Conservation (phyloP, 257 asterid genomes). For the Ehretia macrophylla region DNA sequence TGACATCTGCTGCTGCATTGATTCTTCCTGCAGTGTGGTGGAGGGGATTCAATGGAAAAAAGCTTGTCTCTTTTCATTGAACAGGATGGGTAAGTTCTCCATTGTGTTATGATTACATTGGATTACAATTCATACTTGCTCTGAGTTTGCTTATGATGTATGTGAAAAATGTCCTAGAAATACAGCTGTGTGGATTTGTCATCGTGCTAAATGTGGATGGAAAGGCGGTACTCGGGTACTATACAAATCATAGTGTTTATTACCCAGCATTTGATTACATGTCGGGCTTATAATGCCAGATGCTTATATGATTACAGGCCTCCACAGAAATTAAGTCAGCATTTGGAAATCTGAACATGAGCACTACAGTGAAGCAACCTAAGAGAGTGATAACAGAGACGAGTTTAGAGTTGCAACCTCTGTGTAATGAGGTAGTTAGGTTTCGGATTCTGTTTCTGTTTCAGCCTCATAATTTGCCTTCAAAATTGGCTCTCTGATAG, state of each 20-base stretch:
- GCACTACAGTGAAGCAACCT: constrained; percentile 37
- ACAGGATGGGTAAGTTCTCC: constrained; percentile 54
- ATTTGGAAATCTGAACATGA: constrained; percentile 32
- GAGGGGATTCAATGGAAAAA: constrained; percentile 65
- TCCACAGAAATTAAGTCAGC: constrained; percentile 52
- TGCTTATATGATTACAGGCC: constrained; percentile 45
- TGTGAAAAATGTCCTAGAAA: constrained; percentile 38
- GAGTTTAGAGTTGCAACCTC: constrained; percentile 61
- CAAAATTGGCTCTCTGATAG: no score
- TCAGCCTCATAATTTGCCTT: no score
- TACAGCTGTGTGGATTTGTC: constrained; percentile 77
- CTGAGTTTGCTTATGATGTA: constrained; percentile 18
- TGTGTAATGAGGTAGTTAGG: constrained; percentile 51
- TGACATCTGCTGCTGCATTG: constrained; percentile 15
- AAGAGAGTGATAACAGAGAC: constrained; percentile 43
- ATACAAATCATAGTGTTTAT: neutral
- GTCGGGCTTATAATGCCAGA: constrained; percentile 7
- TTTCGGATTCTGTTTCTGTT: neutral
- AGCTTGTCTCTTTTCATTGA: constrained; percentile 65
- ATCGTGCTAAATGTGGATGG: constrained; percentile 93
- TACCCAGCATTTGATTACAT: constrained; percentile 3
- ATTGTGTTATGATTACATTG: constrained; percentile 2
- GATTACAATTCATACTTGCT: neutral
- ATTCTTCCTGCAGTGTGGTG: constrained; percentile 63
- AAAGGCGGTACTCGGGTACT: constrained; percentile 64